Evolutionary conservation across 805 yeast genomes (phyloP).

Genomic region (Candida qinlingensis): DNA sequence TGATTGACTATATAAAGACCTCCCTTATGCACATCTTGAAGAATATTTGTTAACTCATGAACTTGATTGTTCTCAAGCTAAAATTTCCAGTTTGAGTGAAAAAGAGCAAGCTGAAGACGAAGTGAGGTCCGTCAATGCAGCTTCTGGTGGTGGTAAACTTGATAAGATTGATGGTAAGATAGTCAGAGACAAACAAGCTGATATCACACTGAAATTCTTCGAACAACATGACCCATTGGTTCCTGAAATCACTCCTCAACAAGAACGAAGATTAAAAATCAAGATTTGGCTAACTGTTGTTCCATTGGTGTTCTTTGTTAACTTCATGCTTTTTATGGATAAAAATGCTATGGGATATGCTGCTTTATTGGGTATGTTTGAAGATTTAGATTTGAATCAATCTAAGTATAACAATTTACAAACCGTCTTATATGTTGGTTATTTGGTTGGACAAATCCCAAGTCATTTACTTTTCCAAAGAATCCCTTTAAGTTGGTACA

Average conservation of each 20-base stretch:
- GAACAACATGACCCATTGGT: constrained; percentile 11
- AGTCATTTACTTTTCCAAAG: constrained; percentile 8
- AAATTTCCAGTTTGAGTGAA: neutral
- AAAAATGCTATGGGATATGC: constrained; percentile 17
- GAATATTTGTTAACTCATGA: too few relatives aligned
- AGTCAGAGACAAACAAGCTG: constrained; percentile 23
- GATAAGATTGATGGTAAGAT: neutral
- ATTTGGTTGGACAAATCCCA: constrained; percentile 12
- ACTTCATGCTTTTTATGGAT: constrained; percentile 14
- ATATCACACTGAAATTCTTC: constrained; percentile 14
- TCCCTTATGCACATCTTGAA: too few relatives aligned
- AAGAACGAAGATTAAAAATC: constrained; percentile 7
- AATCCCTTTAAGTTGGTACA: constrained; percentile 4
- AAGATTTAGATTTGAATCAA: constrained; percentile 10
- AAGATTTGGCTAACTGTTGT: constrained; percentile 22
- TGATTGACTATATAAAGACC: too few relatives aligned
- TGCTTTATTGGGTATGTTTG: constrained; percentile 11
- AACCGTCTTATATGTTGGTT: constrained; percentile 13
- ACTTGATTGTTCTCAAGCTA: too few relatives aligned
- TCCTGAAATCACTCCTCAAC: constrained; percentile 14
- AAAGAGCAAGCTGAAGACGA: neutral
- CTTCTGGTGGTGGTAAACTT: neutral
- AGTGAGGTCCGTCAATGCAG: neutral
- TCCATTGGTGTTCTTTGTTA: constrained; percentile 13
- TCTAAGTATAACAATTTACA: constrained; percentile 7